These are phyloP conservation scores for Diacronema lutheri DNA, from an alignment of 78 protist species.

Conservation along the genomic window DNA sequence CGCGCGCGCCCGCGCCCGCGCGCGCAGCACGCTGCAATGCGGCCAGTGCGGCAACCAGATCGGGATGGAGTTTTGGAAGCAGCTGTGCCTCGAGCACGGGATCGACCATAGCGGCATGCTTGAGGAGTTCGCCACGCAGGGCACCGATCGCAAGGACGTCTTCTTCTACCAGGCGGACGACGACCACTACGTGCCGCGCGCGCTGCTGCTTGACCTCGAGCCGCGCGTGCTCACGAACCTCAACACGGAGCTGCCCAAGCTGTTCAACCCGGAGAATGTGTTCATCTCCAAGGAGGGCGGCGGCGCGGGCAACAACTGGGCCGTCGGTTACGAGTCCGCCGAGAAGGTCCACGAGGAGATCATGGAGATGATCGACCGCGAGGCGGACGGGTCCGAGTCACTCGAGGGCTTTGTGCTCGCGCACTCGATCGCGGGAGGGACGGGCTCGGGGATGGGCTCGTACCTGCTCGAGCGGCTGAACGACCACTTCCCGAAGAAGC, in stretches of 20 bases:
- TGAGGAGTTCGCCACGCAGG: constrained; percentile 73
- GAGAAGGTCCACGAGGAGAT: constrained; percentile 63
- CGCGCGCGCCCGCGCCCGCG: constrained; percentile 10
- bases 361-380: constrained; percentile 95
- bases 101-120: constrained; percentile 79
- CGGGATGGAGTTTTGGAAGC: constrained; percentile 97
- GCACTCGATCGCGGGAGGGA: constrained; percentile 98
- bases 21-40: constrained; percentile 78
- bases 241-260: background rate
- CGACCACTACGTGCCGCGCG: constrained; percentile 96
- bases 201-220: constrained; percentile 96
- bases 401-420: constrained; percentile 86
- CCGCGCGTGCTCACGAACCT: constrained; percentile 79
- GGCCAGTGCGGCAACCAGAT: constrained; percentile 99
- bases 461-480: constrained; percentile 85
- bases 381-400: constrained; percentile 85
- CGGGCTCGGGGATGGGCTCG: constrained; percentile 97
- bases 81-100: constrained; percentile 96
- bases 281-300: constrained; percentile 70
- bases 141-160: constrained; percentile 96
- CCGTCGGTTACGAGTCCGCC: constrained; percentile 56
- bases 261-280: constrained; percentile 83
- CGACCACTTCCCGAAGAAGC: constrained; percentile 95
- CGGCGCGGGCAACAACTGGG: constrained; percentile 99
- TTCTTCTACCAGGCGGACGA: constrained; percentile 98